Evolutionary conservation across 345 rosid genomes (phyloP), one percentile per base, ranked within the genome.

Genomic region (Citrus cavaleriei): DNA sequence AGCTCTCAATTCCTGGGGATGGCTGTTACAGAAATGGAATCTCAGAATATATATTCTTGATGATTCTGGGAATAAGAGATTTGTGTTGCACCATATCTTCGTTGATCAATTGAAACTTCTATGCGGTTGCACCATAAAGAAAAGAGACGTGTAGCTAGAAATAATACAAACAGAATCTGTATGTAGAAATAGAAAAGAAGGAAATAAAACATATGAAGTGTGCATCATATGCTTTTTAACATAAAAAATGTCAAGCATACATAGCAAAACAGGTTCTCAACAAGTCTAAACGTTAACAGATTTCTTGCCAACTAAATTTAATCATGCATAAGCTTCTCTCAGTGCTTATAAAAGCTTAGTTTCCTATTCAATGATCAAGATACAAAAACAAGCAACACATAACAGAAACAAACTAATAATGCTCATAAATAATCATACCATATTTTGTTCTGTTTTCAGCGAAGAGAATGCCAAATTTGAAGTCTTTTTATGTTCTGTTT

Each of bases 391-490:
- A 57, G 46, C 13, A 18, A 76, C 46, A 60, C 8, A 65, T 40
- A 7, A 57, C 19, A 35, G 34, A n/a, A 10, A 55, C 13, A 64
- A 18, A 64, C 4, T 8, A 34, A 55, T 37, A 46, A 24, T 12
- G 14, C 7, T 8, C 24, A 57, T 19, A 75, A 60, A 27, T 25
- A 71, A 82, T 76, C 54, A 16, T 79, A 87, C 90, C 89, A 82
- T 68, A 66, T 42, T 9, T 22, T 70, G 9, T 46, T 65, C 27
- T 60, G 68, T 49, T 62, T 28, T 18, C 63, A 78, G 64, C 30
- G 49, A 57, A 83, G 46, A 76, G 30, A 75, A 70, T 67, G 72
- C 49, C 57, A 21, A 78, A 73, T 35, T 72, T 74, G 40, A 59
- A 72, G 55, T 49, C 71, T 58, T 49, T 37, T 30, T 12, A 38